A percentile compares a stretch with the other conserved stretches of the same genome.
Conservation (phyloP, 306 rosid genomes). For the Alnus glutinosa region DNA sequence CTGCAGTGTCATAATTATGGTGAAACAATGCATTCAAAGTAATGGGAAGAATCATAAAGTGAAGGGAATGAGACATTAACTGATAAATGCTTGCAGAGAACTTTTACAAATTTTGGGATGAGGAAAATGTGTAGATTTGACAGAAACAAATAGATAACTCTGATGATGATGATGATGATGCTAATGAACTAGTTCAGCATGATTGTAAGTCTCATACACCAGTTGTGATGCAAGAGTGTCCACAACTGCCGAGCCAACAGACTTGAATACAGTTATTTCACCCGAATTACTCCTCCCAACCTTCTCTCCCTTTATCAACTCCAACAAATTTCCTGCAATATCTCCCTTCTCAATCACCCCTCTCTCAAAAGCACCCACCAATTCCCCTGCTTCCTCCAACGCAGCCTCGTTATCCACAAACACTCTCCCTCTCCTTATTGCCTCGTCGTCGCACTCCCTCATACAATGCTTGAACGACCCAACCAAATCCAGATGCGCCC, state of each 20-base stretch:
- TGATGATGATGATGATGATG: too few species aligned
- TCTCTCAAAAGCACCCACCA: conserved; percentile 90
- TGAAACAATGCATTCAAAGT: too few species aligned
- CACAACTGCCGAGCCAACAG: conserved; percentile 83
- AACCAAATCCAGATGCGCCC: conserved; percentile 87
- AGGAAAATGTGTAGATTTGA: too few species aligned
- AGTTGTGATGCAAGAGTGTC: conserved; percentile 83
- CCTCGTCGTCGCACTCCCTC: conserved; percentile 94
- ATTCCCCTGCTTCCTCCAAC: conserved; percentile 78
- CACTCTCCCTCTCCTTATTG: conserved; percentile 69
- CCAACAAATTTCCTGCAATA: conserved; percentile 59
- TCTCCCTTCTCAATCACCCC: conserved; percentile 59
- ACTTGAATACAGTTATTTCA: conserved; percentile 77
- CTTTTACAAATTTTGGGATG: too few species aligned
- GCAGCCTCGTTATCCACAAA: conserved; percentile 91
- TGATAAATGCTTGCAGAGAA: too few species aligned
- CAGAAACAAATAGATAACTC: too few species aligned
- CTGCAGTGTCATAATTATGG: too few species aligned
- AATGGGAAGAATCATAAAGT: too few species aligned
- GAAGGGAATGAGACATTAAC: too few species aligned
- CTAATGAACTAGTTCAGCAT: too few species aligned
- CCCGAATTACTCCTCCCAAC: conserved; percentile 59
- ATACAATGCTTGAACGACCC: conserved; percentile 83
- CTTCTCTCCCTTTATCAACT: conserved; percentile 53
- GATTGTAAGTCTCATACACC: conserved; percentile 51